Evolutionary conservation across 208 protist genomes (phyloP), one percentile per base, ranked within the genome.

Genomic region (Leishmania tropica): DNA sequence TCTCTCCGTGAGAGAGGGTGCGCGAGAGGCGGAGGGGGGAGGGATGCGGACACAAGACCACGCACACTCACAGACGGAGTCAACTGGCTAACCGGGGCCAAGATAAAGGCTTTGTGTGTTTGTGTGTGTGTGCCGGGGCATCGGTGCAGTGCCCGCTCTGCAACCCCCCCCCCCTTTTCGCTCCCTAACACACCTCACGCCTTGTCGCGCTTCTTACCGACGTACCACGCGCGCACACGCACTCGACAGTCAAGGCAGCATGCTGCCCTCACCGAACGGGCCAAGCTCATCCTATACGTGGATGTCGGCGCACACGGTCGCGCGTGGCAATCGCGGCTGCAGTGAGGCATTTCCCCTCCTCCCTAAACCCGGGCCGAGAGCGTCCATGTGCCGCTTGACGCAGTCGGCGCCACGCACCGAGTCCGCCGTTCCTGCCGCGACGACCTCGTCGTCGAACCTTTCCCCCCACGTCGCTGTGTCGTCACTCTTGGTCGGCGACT

Each of bases 401-500:
- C 56, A 73, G 6, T 35, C 21, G 21, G 35, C 53, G 3, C 64
- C 54, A 21, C 81, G 62, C 47, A 56, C 62, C 68, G n/a, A 37
- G 24, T 73, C 62, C 11, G 28, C 28, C 40, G 17, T 47, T 47
- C 78, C 51, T 75, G 58, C 10, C 4, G 19, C 21, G 37, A 35
- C 31, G 58, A 54, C 31, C 17, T 64, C 47, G 77, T 4, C 48
- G 40, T 11, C 35, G 51, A 42, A 28, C 5, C 13, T 28, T 58
- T 45, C 21, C 1, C 31, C 37, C 42, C 51, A 70, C 13, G 76
- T 53, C 1, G 40, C 68, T 40, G 68, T 58, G 35, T 78, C 81
- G 31, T 78, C 81, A 42, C 76, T 75, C 45, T 84, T 65, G 1
- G 47, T 77, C 40, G 80, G 75, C 54, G 54, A 80, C 81, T 71